phyloP scores from a whole-genome alignment of 306 rosid genomes.

The Medicago truncatula region DNA sequence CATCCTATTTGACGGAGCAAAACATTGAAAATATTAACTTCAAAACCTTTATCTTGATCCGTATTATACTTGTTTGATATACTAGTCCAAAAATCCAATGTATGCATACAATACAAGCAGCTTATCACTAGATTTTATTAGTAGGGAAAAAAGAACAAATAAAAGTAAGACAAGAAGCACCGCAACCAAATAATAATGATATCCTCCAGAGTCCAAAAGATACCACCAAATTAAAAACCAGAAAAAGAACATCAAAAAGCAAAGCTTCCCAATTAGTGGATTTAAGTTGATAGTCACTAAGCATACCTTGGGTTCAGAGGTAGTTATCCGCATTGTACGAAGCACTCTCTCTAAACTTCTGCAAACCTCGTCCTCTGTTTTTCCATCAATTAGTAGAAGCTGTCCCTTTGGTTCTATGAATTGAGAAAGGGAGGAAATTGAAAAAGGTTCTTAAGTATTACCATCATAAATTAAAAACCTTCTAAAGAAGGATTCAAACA shows the following conservation, averaged over 20 bases:
- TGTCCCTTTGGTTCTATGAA: conserved; percentile 95
- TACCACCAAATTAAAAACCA: conserved; percentile 17
- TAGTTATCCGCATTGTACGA: conserved; percentile 87
- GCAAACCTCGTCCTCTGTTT: conserved; percentile 84
- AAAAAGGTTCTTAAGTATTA: conserved; percentile 27
- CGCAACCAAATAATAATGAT: conserved; percentile 29
- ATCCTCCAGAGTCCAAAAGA: conserved; percentile 18
- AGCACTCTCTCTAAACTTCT: conserved; percentile 94
- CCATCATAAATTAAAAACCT: conserved; percentile 33
- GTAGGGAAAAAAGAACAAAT: conserved; percentile 18
- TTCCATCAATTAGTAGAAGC: conserved; percentile 91
- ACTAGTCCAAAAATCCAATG: conserved; percentile 29
- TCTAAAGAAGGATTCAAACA: conserved; percentile 23
- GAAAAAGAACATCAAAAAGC: conserved; percentile 29
- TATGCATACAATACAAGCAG: conserved; percentile 29
- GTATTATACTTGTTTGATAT: not conserved
- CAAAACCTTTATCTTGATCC: conserved; percentile 25
- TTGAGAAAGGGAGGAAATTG: conserved; percentile 23
- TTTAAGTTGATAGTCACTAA: conserved; percentile 19
- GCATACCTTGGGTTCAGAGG: conserved; percentile 93
- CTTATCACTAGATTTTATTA: conserved; percentile 28
- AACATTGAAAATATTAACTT: conserved; percentile 31
- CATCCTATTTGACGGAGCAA: conserved; percentile 60
- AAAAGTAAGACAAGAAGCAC: conserved; percentile 23
- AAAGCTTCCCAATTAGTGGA: conserved; percentile 26